Evolutionary conservation across 2,329 filamentous ascomycete genomes (phyloP).

Genomic region (Exophiala alcalophila): DNA sequence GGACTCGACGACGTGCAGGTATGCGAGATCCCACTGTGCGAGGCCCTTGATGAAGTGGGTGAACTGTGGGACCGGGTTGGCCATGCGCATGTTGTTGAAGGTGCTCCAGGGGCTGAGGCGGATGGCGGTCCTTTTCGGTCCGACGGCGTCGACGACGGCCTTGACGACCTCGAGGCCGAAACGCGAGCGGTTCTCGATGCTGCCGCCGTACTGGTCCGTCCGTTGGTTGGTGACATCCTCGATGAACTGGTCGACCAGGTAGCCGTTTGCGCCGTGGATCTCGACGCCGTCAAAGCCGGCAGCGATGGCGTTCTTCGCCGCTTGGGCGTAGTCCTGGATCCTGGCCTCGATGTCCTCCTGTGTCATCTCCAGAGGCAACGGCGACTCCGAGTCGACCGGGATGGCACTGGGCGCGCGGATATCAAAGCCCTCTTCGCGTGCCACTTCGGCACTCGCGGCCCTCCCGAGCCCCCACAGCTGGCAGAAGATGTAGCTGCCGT

Average conservation of each 20-base stretch:
- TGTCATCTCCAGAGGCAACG: conserved; percentile 35
- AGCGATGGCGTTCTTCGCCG: conserved; percentile 50
- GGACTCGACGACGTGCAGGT: conserved; percentile 58
- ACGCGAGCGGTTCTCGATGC: conserved; percentile 49
- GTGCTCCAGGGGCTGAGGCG: conserved; percentile 51
- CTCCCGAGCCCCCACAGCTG: conserved; percentile 60
- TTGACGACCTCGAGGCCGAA: conserved; percentile 52
- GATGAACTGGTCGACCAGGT: conserved; percentile 53
- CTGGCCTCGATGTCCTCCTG: conserved; percentile 40
- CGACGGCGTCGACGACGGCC: conserved; percentile 32
- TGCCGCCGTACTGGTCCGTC: conserved; percentile 51
- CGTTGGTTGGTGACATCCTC: conserved; percentile 51
- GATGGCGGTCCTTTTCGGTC: conserved; percentile 45
- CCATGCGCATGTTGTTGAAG: conserved; percentile 53
- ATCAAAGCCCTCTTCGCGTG: conserved; percentile 36
- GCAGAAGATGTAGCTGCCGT: conserved; percentile 47
- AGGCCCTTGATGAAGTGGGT: conserved; percentile 54
- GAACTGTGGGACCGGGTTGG: conserved; percentile 59
- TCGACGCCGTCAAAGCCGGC: conserved; percentile 56
- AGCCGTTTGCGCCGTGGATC: conserved; percentile 50
- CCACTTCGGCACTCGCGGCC: conserved; percentile 43
- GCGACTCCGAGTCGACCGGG: conserved; percentile 1
- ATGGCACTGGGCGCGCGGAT: too few species aligned
- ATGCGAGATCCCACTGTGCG: conserved; percentile 55
- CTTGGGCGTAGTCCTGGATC: conserved; percentile 39